A percentile compares a stretch with the other conserved stretches of the same genome.
phyloP scores from a whole-genome alignment of 306 rosid species.

The Luffa aegyptiaca region DNA sequence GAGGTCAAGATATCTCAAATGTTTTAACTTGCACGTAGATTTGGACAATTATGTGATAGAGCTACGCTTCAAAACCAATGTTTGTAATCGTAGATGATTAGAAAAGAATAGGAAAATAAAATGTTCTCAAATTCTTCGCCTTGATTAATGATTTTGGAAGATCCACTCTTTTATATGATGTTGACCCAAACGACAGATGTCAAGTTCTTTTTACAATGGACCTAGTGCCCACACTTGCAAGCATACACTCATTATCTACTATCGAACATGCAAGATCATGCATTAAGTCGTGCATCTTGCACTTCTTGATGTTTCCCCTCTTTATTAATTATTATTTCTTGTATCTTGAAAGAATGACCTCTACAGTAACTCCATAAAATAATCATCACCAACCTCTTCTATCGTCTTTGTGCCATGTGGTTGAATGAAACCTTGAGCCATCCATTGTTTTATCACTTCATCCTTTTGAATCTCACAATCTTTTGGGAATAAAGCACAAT shows the following conservation, averaged over 20 bases:
- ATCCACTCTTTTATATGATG: neutral
- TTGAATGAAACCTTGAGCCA: conserved; percentile 32
- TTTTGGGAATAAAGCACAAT: conserved; percentile 31
- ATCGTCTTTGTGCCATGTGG: conserved; percentile 1
- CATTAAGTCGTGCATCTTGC: conserved; percentile 20
- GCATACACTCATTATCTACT: neutral
- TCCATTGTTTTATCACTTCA: conserved; percentile 22
- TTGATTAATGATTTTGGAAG: neutral
- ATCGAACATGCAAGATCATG: conserved; percentile 24
- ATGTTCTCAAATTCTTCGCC: conserved; percentile 15
- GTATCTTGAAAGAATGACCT: conserved; percentile 25
- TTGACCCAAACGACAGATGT: neutral
- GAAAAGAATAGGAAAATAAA: neutral
- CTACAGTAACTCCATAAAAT: conserved; percentile 18
- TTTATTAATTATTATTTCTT: neutral
- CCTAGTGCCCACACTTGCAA: neutral
- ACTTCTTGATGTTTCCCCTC: neutral
- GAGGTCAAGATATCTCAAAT: too few relatives aligned
- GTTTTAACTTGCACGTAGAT: neutral
- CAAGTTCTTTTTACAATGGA: neutral
- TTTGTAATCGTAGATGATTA: conserved; percentile 9
- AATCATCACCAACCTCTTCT: conserved; percentile 31
- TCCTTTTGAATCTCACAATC: conserved; percentile 11
- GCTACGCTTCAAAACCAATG: conserved; percentile 8
- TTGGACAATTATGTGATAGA: neutral